A percentile compares a stretch with the other conserved stretches of the same genome.
Evolutionary conservation across 257 asterid genomes (phyloP).

Genomic region (Gentiana dahurica): DNA sequence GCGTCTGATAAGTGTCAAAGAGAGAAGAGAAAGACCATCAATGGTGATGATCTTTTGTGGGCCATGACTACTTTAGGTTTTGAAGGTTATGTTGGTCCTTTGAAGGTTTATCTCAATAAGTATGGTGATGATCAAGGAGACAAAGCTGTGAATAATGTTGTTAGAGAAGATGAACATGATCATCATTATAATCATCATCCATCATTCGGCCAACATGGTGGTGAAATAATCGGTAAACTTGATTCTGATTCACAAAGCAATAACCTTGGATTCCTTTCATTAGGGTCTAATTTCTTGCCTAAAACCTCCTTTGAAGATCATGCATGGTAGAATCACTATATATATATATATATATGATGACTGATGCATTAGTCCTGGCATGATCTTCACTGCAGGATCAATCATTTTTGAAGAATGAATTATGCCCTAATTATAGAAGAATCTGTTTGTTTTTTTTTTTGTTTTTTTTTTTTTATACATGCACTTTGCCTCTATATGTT

Average conservation of each 20-base stretch:
- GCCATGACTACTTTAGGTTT: constrained; percentile 19
- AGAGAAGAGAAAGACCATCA: constrained; percentile 20
- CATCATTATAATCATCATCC: not conserved
- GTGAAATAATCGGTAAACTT: not conserved
- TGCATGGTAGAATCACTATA: not conserved
- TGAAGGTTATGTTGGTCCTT: constrained; percentile 14
- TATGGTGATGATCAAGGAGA: constrained; percentile 11
- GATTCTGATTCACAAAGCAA: not conserved
- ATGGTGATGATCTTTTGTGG: constrained; percentile 20
- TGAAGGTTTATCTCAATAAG: constrained; percentile 15
- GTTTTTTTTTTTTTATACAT: too few relatives aligned
- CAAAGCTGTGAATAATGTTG: constrained; percentile 1
- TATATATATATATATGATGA: not conserved
- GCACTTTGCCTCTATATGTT: too few relatives aligned
- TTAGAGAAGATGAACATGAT: constrained; percentile 10
- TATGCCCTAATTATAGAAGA: too few relatives aligned
- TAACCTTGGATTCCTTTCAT: constrained; percentile 1
- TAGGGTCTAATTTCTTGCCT: constrained; percentile 1
- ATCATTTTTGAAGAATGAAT: too few relatives aligned
- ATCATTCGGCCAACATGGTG: not conserved
- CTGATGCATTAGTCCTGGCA: not conserved
- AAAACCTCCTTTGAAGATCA: constrained; percentile 5
- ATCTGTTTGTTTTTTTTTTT: too few relatives aligned
- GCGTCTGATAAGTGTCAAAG: constrained; percentile 20
- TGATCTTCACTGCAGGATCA: too few relatives aligned